Base-by-base conservation (phyloP, 2,329 filamentous ascomycete species). In the Arthroderma sp. region DNA sequence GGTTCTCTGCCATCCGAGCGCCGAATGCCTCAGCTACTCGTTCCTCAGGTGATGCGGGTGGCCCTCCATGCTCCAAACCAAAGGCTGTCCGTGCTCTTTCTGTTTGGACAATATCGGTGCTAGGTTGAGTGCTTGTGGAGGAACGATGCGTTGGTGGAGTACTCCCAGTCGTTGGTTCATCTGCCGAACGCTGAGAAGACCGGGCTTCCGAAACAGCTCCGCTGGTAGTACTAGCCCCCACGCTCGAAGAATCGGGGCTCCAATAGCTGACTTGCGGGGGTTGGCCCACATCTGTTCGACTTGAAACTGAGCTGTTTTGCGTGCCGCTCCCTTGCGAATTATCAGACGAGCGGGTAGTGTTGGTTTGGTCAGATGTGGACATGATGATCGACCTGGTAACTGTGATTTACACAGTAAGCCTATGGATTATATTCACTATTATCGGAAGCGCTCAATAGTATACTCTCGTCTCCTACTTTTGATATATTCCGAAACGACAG, bases 171-270 rank as follows among this genome's bases (percentile, higher is more conserved):
- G 36, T 6, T 9, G 39, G 27, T 29, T 15, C 15, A 22, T 22
- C 15, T 3, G 15, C 15, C 15, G 15, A 22, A 22, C 15, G 15
- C 15, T 22, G 15, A 22, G 15, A 22, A 22, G 15, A 22, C 15
- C 15, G 15, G 15, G 15, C 15, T 22, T 22, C 15, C 15, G 15
- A 22, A 22, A 22, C 15, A 22, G 15, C 15, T 22, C 15, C 38
- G 4, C 38, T 31, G 31, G 31, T n/a, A 22, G 43, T 43, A 43
- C 28, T 46, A 2, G 43, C 9, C 43, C 29, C 43, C 8, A 32
- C n/a, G 36, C 36, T 48, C 22, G 39, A 48, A 29, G 46, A 40
- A 33, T 48, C 29, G 4, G 43, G 36, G 29, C 46, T 45, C 36
- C 36, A 48, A 36, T 29, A 36, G 29, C 43, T 48, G n/a, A 43